Conservation (phyloP, 495 filamentous ascomycete species). For the Zalerion maritima region DNA sequence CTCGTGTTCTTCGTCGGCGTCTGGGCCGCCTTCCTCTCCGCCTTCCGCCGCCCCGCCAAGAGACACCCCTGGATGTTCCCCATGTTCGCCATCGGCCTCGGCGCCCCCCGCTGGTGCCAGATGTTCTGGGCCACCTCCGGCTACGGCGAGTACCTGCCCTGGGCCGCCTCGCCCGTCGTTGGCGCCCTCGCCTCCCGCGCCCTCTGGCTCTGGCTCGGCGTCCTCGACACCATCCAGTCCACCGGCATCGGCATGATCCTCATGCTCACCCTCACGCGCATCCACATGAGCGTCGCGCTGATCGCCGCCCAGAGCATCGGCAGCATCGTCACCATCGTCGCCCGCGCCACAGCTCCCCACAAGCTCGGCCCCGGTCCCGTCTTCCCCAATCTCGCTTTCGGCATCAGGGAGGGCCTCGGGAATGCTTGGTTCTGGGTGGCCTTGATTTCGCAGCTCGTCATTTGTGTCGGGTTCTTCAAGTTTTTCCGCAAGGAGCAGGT, state of each 20-base stretch:
- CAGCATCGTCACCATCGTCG: conserved; percentile 40
- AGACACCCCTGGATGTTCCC: conserved; percentile 50
- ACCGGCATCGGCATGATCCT: conserved; percentile 51
- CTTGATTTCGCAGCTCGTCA: conserved; percentile 42
- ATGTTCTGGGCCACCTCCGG: conserved; percentile 47
- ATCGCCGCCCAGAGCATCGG: conserved; percentile 43
- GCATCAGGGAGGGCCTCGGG: conserved; percentile 28
- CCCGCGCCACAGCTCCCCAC: conserved; percentile 43
- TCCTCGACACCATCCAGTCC: conserved; percentile 47
- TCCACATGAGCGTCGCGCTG: conserved; percentile 42
- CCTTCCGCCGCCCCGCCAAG: conserved; percentile 35
- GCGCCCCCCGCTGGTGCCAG: conserved; percentile 50
- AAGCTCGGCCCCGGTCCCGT: conserved; percentile 44
- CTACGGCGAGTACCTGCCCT: conserved; percentile 46
- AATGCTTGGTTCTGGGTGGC: conserved; percentile 55
- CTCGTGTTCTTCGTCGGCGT: conserved; percentile 43
- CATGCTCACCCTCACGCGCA: conserved; percentile 44
- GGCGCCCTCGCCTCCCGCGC: conserved; percentile 37
- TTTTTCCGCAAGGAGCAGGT: conserved; percentile 64
- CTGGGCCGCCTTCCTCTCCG: conserved; percentile 34
- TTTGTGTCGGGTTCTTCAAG: conserved; percentile 51
- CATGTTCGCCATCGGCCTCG: conserved; percentile 50
- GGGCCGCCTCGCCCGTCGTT: conserved; percentile 33
- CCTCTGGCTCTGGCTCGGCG: conserved; percentile 52
- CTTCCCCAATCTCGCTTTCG: conserved; percentile 43